Evolutionary conservation across 352 stramenopile genomes (phyloP), one percentile per base, ranked within the genome.

Genomic region (Aphanomyces euteiches): DNA sequence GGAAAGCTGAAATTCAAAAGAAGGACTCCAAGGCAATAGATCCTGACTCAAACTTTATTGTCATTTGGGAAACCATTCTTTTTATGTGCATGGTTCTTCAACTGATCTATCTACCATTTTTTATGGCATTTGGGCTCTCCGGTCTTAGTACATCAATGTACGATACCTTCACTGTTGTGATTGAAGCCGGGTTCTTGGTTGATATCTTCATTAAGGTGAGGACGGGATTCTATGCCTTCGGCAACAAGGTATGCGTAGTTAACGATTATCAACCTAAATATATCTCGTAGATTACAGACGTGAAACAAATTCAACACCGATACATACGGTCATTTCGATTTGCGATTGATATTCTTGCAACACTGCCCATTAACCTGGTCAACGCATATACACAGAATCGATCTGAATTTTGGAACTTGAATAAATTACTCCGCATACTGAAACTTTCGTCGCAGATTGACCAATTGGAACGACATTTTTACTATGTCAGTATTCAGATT

Each of bases 171-270:
- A 72, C 79, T 0, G 73, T 84, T 4, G 13, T 88, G 0, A 69
- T 80, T 5, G 82, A 91, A 47, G 12, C 78, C 0, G 74, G 68
- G 34, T 91, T 89, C 43, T 56, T 54, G 7, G 0, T 85, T 0
- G 82, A 91, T 37, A 66, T 88, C 36, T 79, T 81, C 40, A 79
- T 89, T 15, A 63, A 78, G 34, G 78, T 74, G 4, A 73, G 81
- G 1, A 75, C 86, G 0, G 82, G 83, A 0, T 88, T 78, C 66
- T 91, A 87, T 50, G 75, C 84, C 13, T 90, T 82, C 36, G 83
- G 83, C 10, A 91, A 89, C 73, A 91, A 90, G 47, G 73, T 70
- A 61, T 28, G 7, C 36, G 15, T 34, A 28, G 1, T 53, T 19
- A 10, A 17, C 34, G 7, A 12, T 28, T 56, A 10, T 41, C 5